phyloP scores from a whole-genome alignment of 2,329 filamentous ascomycete genomes.

The Cytospora mali region DNA sequence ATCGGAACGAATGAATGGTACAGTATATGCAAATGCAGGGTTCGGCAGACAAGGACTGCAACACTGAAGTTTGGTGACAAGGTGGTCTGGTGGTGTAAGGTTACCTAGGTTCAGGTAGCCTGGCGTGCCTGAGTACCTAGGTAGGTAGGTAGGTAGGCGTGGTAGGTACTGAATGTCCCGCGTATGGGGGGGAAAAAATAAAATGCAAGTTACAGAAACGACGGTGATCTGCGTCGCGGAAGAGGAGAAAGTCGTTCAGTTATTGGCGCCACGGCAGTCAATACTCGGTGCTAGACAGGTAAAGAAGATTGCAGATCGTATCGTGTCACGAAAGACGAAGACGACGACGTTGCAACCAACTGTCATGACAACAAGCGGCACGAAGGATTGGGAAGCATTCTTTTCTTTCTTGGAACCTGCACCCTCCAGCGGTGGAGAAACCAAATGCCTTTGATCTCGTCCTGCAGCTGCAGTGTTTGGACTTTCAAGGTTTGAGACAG shows the following conservation, averaged over 20 bases:
- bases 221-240: constrained; percentile 9
- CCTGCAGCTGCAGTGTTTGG: neutral
- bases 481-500: neutral
- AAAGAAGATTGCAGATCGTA: neutral
- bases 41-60: neutral
- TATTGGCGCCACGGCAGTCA: constrained; percentile 4
- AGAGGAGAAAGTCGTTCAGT: constrained; percentile 13
- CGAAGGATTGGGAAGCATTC: too few relatives aligned
- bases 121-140: too few relatives aligned
- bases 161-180: neutral
- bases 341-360: too few relatives aligned
- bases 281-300: neutral
- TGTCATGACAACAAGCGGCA: too few relatives aligned
- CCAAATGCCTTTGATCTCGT: neutral
- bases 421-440: neutral
- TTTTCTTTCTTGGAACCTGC: too few relatives aligned
- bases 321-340: neutral
- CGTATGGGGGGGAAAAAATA: neutral
- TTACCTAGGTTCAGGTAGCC: neutral
- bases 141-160: neutral
- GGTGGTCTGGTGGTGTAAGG: neutral
- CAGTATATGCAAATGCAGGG: neutral
- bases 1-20: constrained; percentile 1
- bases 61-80: neutral
- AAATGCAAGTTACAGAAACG: neutral